Evolutionary conservation across 345 rosid genomes (phyloP).

Genomic region (Trapa bicornis): DNA sequence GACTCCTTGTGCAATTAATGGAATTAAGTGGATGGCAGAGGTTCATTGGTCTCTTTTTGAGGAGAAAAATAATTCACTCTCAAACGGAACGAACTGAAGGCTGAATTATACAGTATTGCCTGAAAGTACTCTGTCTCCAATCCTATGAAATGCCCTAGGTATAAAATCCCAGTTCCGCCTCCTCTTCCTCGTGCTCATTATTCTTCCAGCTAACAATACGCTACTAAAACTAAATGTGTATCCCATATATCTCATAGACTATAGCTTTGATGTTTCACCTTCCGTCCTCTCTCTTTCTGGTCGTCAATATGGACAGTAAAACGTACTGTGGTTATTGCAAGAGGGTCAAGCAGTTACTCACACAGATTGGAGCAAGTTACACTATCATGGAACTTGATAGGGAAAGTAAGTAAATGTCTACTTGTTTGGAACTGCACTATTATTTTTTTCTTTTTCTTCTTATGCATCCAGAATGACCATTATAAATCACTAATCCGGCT

Average conservation of each 20-base stretch:
- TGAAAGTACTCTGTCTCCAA: neutral
- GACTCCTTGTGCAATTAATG: neutral
- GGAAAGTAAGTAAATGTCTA: constrained; percentile 21
- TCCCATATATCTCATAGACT: neutral
- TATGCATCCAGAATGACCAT: too few species aligned
- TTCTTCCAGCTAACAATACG: neutral
- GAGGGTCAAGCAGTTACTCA: constrained; percentile 47
- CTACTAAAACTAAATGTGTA: neutral
- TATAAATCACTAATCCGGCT: neutral
- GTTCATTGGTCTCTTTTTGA: neutral
- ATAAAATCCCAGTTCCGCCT: neutral
- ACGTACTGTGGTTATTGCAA: constrained; percentile 50
- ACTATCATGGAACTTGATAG: constrained; percentile 36
- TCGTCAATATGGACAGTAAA: constrained; percentile 38
- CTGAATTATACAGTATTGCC: neutral
- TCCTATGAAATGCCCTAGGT: neutral
- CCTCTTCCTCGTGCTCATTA: neutral
- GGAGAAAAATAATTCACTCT: too few species aligned
- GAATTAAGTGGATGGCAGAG: neutral
- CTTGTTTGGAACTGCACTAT: neutral
- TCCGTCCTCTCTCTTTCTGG: neutral
- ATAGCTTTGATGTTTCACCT: neutral
- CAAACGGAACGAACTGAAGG: neutral
- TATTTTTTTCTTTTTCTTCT: neutral
- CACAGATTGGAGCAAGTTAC: constrained; percentile 35